Conservation (phyloP, 164 flowering plant species). For the Stephania cephalantha region DNA sequence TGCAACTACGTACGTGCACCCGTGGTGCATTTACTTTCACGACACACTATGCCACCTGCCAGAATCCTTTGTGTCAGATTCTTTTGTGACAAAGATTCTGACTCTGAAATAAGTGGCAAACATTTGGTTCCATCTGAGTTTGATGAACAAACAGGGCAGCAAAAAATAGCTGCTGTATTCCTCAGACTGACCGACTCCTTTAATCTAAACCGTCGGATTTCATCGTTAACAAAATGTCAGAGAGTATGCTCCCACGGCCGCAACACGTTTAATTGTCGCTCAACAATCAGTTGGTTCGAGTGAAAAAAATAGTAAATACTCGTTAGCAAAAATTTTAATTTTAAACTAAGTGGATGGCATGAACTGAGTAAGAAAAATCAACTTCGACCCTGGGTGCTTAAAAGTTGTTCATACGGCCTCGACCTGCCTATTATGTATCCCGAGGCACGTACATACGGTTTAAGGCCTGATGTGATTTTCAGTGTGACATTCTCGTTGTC, state of each 20-base stretch:
- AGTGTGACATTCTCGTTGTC: too few species aligned
- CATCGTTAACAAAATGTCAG: neutral
- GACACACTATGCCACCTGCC: slow-evolving; percentile 17
- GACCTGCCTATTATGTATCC: too few species aligned
- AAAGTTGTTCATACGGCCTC: too few species aligned
- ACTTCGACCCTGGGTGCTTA: too few species aligned
- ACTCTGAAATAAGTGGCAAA: slow-evolving; percentile 8
- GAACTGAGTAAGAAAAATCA: too few species aligned
- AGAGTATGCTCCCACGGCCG: too few species aligned
- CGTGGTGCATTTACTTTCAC: slow-evolving; percentile 31
- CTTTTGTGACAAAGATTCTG: slow-evolving; percentile 14
- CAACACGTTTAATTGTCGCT: too few species aligned
- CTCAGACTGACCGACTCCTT: neutral
- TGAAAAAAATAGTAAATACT: too few species aligned
- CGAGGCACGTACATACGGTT: too few species aligned
- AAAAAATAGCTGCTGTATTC: neutral
- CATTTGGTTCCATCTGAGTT: neutral
- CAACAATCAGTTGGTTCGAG: too few species aligned
- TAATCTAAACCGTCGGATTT: neutral
- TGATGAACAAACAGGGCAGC: neutral
- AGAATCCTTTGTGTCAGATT: slow-evolving; percentile 17
- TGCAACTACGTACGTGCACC: neutral
- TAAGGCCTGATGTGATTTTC: too few species aligned
- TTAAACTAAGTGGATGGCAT: neutral
- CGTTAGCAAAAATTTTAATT: neutral